phyloP scores from a whole-genome alignment of 169 alveolate species.

The Cryptosporidium bovis region DNA sequence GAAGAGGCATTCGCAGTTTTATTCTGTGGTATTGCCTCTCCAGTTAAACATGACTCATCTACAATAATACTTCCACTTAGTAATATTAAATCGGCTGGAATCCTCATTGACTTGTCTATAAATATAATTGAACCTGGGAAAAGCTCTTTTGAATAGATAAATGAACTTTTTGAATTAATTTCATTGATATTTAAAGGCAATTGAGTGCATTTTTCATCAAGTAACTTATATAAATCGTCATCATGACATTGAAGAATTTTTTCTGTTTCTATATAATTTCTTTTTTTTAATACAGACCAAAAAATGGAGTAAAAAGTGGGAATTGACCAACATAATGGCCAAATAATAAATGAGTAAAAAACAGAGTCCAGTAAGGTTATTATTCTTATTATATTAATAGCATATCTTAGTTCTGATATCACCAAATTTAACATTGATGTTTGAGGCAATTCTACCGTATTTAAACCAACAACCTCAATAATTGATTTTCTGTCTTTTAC shows the following conservation, averaged over 20 bases:
- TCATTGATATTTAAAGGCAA: not conserved
- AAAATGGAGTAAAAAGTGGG: constrained; percentile 39
- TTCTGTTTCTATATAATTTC: constrained; percentile 22
- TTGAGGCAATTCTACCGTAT: constrained; percentile 2
- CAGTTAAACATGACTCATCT: constrained; percentile 88
- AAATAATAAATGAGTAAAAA: constrained; percentile 62
- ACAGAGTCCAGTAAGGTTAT: constrained; percentile 33
- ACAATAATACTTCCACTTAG: constrained; percentile 82
- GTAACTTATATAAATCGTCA: not conserved
- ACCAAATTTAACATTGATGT: not conserved
- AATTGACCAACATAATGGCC: constrained; percentile 71
- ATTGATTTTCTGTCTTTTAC: constrained; percentile 19
- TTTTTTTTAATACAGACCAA: constrained; percentile 21
- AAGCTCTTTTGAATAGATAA: constrained; percentile 72
- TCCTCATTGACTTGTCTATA: constrained; percentile 80
- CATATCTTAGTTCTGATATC: constrained; percentile 10
- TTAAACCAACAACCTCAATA: constrained; percentile 42
- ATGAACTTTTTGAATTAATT: not conserved
- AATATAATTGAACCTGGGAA: constrained; percentile 87
- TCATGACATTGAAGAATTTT: constrained; percentile 29
- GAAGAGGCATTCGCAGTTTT: not conserved
- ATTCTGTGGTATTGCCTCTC: constrained; percentile 80
- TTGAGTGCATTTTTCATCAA: constrained; percentile 4
- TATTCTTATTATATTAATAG: constrained; percentile 27
- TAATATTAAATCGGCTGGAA: constrained; percentile 87